Percentiles rank a stretch among this genome's conserved stretches.
phyloP scores from a whole-genome alignment of 1,284 basidiomycete species.

The Phaffia rhodozyma region DNA sequence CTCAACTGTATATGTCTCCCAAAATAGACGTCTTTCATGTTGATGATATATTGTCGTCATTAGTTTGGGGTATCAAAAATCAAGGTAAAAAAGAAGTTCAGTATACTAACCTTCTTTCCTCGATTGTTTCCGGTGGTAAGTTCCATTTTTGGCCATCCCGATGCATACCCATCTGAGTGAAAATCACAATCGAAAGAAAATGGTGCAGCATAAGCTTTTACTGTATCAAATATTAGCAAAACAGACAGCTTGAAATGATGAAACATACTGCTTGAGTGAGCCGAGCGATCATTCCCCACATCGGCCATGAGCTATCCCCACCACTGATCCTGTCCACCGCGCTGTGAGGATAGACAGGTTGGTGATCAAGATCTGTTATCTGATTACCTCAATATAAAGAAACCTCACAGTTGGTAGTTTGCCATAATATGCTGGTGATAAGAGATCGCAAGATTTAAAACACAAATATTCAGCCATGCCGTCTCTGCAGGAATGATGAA shows the following conservation, averaged over 20 bases:
- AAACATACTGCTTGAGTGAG: conserved; percentile 26
- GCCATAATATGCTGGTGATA: conserved; percentile 8
- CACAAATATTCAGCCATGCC: too few relatives aligned
- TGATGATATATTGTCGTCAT: too few relatives aligned
- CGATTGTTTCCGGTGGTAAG: conserved; percentile 25
- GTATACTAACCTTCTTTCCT: conserved; percentile 23
- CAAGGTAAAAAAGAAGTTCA: not conserved
- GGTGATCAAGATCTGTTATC: not conserved
- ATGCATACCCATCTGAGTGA: conserved; percentile 30
- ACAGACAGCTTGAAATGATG: too few relatives aligned
- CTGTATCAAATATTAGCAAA: too few relatives aligned
- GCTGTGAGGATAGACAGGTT: not conserved
- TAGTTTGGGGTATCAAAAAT: too few relatives aligned
- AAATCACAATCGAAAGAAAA: too few relatives aligned
- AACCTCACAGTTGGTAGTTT: not conserved
- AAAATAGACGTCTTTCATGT: not conserved
- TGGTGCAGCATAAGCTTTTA: too few relatives aligned
- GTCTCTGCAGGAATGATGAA: too few relatives aligned
- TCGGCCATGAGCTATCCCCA: conserved; percentile 29
- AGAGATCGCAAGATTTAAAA: not conserved
- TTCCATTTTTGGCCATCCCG: conserved; percentile 32
- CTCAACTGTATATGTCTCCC: conserved; percentile 4
- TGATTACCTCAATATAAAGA: not conserved
- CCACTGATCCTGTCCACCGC: conserved; percentile 3
- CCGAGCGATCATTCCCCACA: conserved; percentile 30